phyloP scores from a whole-genome alignment of 2,329 filamentous ascomycete species.

The Chrysoporthe puriensis region DNA sequence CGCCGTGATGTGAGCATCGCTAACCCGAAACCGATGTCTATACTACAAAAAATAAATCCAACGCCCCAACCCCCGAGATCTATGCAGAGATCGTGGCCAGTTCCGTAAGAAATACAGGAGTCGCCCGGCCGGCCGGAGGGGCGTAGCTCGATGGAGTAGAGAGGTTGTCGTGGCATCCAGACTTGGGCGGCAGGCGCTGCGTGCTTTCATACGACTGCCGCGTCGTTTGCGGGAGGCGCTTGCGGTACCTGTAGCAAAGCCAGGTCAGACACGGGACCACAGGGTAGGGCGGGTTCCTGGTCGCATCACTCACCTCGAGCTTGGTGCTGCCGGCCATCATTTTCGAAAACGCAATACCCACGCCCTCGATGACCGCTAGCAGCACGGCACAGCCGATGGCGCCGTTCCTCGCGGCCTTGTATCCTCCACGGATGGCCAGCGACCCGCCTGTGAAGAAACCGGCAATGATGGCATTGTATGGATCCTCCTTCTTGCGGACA shows the following conservation, averaged over 20 bases:
- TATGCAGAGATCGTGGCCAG: slow-evolving; percentile 26
- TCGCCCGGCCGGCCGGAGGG: background rate
- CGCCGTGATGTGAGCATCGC: slow-evolving; percentile 7
- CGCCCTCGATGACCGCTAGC: slow-evolving; percentile 94
- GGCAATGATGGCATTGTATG: slow-evolving; percentile 96
- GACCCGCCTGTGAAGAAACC: slow-evolving; percentile 96
- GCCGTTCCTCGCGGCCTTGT: slow-evolving; percentile 89
- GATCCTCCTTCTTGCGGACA: slow-evolving; percentile 92
- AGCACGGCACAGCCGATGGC: slow-evolving; percentile 96
- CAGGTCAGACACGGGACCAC: background rate
- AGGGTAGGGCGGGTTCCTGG: background rate
- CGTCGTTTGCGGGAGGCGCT: slow-evolving; percentile 19
- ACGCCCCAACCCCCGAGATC: slow-evolving; percentile 24
- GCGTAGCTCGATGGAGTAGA: slow-evolving; percentile 24
- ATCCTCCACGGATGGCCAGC: slow-evolving; percentile 87
- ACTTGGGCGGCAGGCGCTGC: background rate
- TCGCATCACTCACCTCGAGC: slow-evolving; percentile 64
- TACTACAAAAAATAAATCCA: slow-evolving; percentile 25
- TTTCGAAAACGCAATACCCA: slow-evolving; percentile 92
- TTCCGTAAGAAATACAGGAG: slow-evolving; percentile 23
- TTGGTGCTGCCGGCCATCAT: slow-evolving; percentile 91
- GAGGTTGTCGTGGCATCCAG: slow-evolving; percentile 11
- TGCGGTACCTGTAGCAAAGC: slow-evolving; percentile 21
- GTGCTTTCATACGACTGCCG: slow-evolving; percentile 21
- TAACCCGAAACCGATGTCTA: slow-evolving; percentile 23